Evolutionary conservation across 306 rosid genomes (phyloP).

Genomic region (Echinosophora koreensis): DNA sequence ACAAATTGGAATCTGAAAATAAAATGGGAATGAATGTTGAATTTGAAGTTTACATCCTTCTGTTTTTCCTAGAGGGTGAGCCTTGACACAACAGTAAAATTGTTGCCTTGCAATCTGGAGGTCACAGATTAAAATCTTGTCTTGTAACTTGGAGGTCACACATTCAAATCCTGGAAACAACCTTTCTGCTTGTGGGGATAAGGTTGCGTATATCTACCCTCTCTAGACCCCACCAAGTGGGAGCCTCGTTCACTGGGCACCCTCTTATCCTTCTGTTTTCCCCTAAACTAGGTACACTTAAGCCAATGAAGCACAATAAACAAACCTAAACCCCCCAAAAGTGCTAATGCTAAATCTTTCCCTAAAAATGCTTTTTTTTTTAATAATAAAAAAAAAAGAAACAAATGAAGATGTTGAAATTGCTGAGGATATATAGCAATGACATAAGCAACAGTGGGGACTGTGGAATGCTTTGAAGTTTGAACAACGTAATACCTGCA

Average conservation of each 20-base stretch:
- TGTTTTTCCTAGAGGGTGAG: too few species aligned
- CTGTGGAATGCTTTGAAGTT: neutral
- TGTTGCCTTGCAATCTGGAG: too few species aligned
- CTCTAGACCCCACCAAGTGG: too few species aligned
- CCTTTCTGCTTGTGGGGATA: too few species aligned
- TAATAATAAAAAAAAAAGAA: too few species aligned
- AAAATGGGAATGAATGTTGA: conserved; percentile 18
- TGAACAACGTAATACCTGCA: conserved; percentile 69
- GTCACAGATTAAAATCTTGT: too few species aligned
- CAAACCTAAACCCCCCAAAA: neutral
- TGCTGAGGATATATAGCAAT: neutral
- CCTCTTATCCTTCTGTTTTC: neutral
- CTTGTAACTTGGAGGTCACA: too few species aligned
- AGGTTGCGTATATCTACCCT: too few species aligned
- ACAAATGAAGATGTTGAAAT: neutral
- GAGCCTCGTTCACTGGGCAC: too few species aligned
- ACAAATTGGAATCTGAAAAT: neutral
- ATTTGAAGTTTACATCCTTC: neutral
- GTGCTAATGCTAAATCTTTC: neutral
- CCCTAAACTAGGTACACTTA: neutral
- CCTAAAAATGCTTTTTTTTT: neutral
- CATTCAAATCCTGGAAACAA: too few species aligned
- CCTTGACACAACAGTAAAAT: too few species aligned
- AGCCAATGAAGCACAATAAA: conserved; percentile 6
- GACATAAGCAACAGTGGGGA: neutral